Base-by-base conservation (phyloP, 1,284 basidiomycete species). In the Stygiomarasmius scandens region DNA sequence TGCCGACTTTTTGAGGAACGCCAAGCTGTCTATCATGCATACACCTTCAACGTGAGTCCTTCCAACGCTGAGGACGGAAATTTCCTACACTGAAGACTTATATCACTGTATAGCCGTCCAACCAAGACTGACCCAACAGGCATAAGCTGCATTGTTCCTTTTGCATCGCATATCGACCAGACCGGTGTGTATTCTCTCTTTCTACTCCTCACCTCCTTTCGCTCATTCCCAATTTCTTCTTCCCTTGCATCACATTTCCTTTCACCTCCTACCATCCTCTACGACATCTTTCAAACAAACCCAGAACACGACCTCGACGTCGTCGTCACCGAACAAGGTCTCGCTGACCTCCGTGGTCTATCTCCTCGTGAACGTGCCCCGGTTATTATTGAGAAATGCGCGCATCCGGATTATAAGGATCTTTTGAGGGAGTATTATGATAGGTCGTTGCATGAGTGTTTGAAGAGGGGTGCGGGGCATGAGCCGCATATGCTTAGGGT, bases 1-100 rank as follows among this genome's bases (percentile, higher is more conserved):
- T 6, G 79, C 72, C 9, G 80, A 82, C 61, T 82, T 82, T 65
- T 64, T 82, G 56, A 69, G 80, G 23, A 82, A 81, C 61, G 80
- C 80, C 14, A 80, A 80, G 62, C 64, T 81, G 49, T 78, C 76
- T 1, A 79, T 81, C 56, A 80, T 82, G 77, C 80, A 82, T 64
- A 80, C 79, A 0, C 80, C 80, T n/a, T 78, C 77, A 2, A 73
- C 70, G 71, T 74, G 51, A 24, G 67, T 64, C 41, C 12, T 1
- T n/a, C n/a, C n/a, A n/a, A n/a, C n/a, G n/a, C n/a, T n/a, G n/a
- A n/a, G n/a, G n/a, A n/a, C n/a, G n/a, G n/a, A n/a, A n/a, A n/a
- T n/a, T n/a, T n/a, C n/a, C n/a, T n/a, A n/a, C n/a, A n/a, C n/a
- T n/a, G n/a, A n/a, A n/a, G n/a, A n/a, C n/a, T n/a, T n/a, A n/a